Base-by-base conservation (phyloP, 1,139 yeast species). In the Hyphopichia fennica region DNA sequence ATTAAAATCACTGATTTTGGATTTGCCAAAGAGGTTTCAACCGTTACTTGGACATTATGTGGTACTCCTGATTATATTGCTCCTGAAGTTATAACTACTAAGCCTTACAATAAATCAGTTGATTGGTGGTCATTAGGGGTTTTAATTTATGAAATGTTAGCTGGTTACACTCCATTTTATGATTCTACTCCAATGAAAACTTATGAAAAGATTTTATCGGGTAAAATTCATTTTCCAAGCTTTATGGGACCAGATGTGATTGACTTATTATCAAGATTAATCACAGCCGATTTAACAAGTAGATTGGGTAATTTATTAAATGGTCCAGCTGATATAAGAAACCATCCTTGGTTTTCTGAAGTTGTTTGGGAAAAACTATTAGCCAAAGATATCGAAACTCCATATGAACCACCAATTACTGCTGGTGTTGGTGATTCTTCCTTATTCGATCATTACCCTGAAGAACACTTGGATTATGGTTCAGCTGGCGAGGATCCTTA, bases 71-170 rank as follows among this genome's bases (percentile, higher is more conserved):
- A 79, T 58, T 79, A 79, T 56, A 79, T 79, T 44, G 84, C 84
- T 0, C 84, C 84, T 1, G 84, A 79, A 57, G 83, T 79, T 33
- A 77, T 79, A 41, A 77, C 83, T 13, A 78, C 82, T 32, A 79
- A 79, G 53, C 82, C 84, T 2, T 79, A 79, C 57, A 79, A 79
- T 56, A 78, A 79, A 52, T 77, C 82, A 2, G 84, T 79, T 13
- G 84, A 79, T 57, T 79, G 83, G 83, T 79, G 84, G 84, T 76
- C 81, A 3, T 69, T 79, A 51, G 84, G 84, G 15, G 79, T 79
- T 11, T 64, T 79, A 44, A 79, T 79, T 37, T 79, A 72, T 54
- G 84, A 79, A 58, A 79, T 79, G 84, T 65, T 79, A 53, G 78
- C 82, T 11, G 84, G 84, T 15, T 77, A 77, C 51, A 79, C 84